A percentile compares a stretch with the other conserved stretches of the same genome.
Evolutionary conservation across 169 alveolate genomes (phyloP).

Genomic region (Blepharisma undulans): DNA sequence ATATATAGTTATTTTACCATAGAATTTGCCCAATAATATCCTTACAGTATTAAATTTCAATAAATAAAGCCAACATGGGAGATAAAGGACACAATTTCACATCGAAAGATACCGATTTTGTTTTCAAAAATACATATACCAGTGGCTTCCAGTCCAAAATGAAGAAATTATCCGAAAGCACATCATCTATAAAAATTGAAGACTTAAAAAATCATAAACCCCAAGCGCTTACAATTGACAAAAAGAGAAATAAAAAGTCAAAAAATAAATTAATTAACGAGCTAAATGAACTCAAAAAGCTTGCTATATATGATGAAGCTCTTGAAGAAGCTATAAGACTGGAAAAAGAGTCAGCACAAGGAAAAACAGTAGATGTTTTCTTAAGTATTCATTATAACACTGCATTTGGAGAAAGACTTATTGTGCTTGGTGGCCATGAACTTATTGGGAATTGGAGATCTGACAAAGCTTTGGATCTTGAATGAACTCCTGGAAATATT

Average conservation of each 20-base stretch:
- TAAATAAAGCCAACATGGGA: not conserved
- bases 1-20: too few species aligned
- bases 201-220: not conserved
- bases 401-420: conserved; percentile 2
- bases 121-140: not conserved
- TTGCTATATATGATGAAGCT: not conserved
- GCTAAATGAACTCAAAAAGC: not conserved
- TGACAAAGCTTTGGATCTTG: not conserved
- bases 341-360: not conserved
- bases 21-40: too few species aligned
- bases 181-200: not conserved
- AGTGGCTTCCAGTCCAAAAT: not conserved
- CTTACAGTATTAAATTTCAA: not conserved
- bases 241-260: not conserved
- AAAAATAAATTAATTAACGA: not conserved
- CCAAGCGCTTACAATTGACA: not conserved
- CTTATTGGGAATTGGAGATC: not conserved
- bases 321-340: not conserved
- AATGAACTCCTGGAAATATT: conserved; percentile 13
- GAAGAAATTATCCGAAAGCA: not conserved
- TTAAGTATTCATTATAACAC: not conserved
- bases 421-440: not conserved
- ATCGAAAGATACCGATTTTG: not conserved
- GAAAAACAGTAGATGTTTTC: not conserved
- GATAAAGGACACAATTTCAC: not conserved